These are phyloP conservation scores for Xerocomus subilludens DNA, from an alignment of 1,284 basidiomycete genomes.

Conservation along the genomic window DNA sequence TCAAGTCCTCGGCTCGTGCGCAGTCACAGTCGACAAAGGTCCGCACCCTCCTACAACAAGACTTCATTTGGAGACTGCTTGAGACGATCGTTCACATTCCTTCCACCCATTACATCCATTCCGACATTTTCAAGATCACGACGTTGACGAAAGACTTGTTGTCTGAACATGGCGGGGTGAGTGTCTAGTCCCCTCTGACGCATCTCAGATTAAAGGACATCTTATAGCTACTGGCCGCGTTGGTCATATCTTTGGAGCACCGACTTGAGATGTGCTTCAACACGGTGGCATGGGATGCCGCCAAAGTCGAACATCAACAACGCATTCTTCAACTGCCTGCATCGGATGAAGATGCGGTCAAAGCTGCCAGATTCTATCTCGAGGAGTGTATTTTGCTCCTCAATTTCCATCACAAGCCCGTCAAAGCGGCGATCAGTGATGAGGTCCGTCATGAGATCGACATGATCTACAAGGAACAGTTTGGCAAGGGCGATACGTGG, in stretches of 20 bases:
- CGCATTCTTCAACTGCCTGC: neutral
- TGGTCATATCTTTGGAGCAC: neutral
- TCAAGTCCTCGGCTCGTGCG: neutral
- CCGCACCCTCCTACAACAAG: neutral
- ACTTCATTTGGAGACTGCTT: constrained; percentile 5
- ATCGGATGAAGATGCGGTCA: too few species aligned
- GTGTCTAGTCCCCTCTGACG: too few species aligned
- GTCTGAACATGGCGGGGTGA: constrained; percentile 10
- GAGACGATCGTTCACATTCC: neutral
- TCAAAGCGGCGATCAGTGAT: neutral
- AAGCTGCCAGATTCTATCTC: neutral
- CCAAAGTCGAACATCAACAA: neutral
- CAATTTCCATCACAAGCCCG: neutral
- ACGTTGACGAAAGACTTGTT: neutral
- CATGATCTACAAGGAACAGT: neutral
- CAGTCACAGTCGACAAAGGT: neutral
- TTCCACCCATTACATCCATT: constrained; percentile 9
- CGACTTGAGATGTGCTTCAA: neutral
- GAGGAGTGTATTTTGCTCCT: neutral
- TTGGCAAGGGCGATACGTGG: neutral
- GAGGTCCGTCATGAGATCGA: neutral
- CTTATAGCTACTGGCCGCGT: neutral
- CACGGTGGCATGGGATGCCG: neutral
- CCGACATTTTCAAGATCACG: constrained; percentile 12
- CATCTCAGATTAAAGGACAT: too few species aligned